These are phyloP conservation scores for Phytophthora sansomeana DNA, from an alignment of 352 stramenopile species.

Conservation along the genomic window DNA sequence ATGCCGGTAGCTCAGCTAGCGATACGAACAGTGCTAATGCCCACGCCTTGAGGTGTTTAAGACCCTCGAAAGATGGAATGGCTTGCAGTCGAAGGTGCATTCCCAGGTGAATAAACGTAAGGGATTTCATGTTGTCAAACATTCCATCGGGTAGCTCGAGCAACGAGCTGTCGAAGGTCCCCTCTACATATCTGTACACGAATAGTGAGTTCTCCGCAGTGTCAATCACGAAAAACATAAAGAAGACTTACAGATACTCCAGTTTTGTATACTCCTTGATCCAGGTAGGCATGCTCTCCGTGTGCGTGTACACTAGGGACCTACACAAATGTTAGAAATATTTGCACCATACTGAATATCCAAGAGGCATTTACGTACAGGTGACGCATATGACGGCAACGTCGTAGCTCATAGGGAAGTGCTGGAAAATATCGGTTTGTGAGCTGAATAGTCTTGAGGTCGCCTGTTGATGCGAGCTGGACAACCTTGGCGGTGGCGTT, in stretches of 20 bases:
- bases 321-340: constrained; percentile 18
- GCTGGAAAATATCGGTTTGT: constrained; percentile 35
- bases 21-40: constrained; percentile 18
- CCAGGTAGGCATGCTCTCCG: constrained; percentile 29
- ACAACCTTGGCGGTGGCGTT: constrained; percentile 21
- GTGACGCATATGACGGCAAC: not conserved
- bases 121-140: constrained; percentile 38
- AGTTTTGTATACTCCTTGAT: constrained; percentile 35
- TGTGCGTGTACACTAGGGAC: constrained; percentile 45
- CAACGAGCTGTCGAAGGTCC: constrained; percentile 1
- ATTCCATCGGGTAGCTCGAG: constrained; percentile 24
- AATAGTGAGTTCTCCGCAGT: no score
- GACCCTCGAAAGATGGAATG: constrained; percentile 28
- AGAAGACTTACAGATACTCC: constrained; percentile 36
- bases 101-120: constrained; percentile 40
- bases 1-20: constrained; percentile 12
- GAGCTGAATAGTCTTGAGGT: constrained; percentile 35
- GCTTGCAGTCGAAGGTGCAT: constrained; percentile 6
- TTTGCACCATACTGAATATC: not conserved
- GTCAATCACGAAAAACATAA: not conserved
- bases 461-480: constrained; percentile 17
- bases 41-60: constrained; percentile 30
- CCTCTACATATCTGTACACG: constrained; percentile 17
- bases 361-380: not conserved
- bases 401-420: constrained; percentile 26